These are phyloP conservation scores for Tardiomyces blankii DNA, from an alignment of 1,139 yeast species.

Conservation along the genomic window DNA sequence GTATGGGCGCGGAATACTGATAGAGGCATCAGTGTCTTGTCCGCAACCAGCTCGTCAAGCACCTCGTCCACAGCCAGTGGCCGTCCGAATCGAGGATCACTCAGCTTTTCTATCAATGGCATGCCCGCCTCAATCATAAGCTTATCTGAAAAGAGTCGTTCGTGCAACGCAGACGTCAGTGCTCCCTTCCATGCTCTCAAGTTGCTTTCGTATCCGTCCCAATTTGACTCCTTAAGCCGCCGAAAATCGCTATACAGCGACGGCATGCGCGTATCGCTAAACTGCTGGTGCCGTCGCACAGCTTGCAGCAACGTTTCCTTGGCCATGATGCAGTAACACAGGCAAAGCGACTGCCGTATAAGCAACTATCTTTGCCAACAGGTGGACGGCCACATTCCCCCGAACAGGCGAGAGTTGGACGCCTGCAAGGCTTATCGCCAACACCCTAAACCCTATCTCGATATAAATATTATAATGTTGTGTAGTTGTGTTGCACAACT, in stretches of 20 bases:
- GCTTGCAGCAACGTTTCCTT: not conserved
- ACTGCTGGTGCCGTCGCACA: conserved; percentile 20
- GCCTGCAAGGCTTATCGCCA: conserved; percentile 3
- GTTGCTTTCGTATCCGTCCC: conserved; percentile 64
- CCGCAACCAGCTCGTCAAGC: conserved; percentile 21
- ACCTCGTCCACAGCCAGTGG: conserved; percentile 26
- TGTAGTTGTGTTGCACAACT: too few species aligned
- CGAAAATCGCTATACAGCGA: conserved; percentile 56
- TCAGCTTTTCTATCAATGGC: conserved; percentile 17
- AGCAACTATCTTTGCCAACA: conserved; percentile 9
- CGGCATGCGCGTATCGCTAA: conserved; percentile 41
- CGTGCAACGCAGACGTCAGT: conserved; percentile 19
- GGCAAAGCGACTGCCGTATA: not conserved
- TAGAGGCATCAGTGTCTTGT: conserved; percentile 17
- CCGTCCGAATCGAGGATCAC: conserved; percentile 20
- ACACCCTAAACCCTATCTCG: not conserved
- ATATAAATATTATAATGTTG: too few species aligned
- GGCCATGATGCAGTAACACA: not conserved
- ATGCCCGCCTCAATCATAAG: conserved; percentile 18
- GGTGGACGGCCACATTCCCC: conserved; percentile 6
- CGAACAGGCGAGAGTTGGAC: conserved; percentile 4
- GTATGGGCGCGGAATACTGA: conserved; percentile 7
- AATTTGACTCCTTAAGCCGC: conserved; percentile 40
- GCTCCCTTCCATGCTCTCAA: conserved; percentile 48
- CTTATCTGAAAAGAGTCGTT: conserved; percentile 14